These are phyloP conservation scores for Blastobotrys arbuscula DNA, from an alignment of 1,139 yeast species.

Conservation along the genomic window DNA sequence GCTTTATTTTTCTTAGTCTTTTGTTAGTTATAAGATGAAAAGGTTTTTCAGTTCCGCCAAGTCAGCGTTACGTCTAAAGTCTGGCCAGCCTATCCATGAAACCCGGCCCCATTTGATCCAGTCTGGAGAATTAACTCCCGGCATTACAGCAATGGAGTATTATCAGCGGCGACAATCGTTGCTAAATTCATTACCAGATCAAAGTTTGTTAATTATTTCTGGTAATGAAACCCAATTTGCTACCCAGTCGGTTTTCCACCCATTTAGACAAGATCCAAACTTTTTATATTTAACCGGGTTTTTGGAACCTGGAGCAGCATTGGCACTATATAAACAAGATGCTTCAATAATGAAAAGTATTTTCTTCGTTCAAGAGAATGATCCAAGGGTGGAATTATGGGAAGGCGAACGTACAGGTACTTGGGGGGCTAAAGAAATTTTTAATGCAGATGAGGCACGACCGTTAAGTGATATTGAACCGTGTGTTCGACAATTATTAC, in stretches of 20 bases:
- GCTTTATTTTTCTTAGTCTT: no score
- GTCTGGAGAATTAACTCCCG: constrained; percentile 81
- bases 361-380: constrained; percentile 83
- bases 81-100: constrained; percentile 86
- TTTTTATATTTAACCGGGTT: constrained; percentile 85
- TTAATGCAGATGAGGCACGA: constrained; percentile 78
- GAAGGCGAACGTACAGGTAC: constrained; percentile 90
- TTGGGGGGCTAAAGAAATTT: constrained; percentile 71
- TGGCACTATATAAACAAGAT: constrained; percentile 56
- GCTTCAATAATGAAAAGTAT: constrained; percentile 47
- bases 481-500: constrained; percentile 21
- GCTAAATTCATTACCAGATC: constrained; percentile 52
- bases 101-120: constrained; percentile 72
- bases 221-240: constrained; percentile 73
- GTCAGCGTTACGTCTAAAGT: constrained; percentile 24
- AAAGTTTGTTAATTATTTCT: constrained; percentile 65
- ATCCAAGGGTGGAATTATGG: constrained; percentile 78
- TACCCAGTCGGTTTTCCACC: constrained; percentile 85
- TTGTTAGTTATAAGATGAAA: no score
- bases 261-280: constrained; percentile 89
- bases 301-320: constrained; percentile 84
- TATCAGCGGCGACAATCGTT: constrained; percentile 60
- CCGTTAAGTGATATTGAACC: constrained; percentile 38
- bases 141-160: constrained; percentile 79
- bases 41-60: not conserved